Conservation (phyloP, 345 rosid species). For the Linum usitatissimum region DNA sequence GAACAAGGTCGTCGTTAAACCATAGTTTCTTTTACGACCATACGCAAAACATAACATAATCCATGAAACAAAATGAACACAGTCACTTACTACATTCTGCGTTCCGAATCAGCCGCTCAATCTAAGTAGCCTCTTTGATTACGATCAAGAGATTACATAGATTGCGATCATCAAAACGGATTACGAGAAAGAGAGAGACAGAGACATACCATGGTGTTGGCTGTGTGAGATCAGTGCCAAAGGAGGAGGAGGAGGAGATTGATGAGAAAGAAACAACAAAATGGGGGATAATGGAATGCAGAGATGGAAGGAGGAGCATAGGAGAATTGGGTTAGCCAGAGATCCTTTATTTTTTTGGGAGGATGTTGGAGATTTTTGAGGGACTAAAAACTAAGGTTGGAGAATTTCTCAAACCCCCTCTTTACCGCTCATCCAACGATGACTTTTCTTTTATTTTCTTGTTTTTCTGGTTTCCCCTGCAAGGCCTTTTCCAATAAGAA, state of each 20-base stretch:
- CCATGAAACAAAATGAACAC: too few relatives aligned
- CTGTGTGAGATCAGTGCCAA: slow-evolving; percentile 16
- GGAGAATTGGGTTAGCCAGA: slow-evolving; percentile 7
- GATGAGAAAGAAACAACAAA: slow-evolving; percentile 17
- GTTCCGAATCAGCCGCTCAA: too few relatives aligned
- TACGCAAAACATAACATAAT: not conserved
- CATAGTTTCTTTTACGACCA: too few relatives aligned
- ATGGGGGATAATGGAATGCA: slow-evolving; percentile 19
- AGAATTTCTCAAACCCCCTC: slow-evolving; percentile 18
- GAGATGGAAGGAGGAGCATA: slow-evolving; percentile 15
- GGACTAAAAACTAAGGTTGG: slow-evolving; percentile 23
- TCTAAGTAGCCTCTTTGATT: too few relatives aligned
- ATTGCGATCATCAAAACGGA: not conserved
- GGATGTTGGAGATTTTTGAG: slow-evolving; percentile 27
- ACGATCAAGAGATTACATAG: not conserved
- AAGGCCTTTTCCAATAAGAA: not conserved
- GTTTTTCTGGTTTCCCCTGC: not conserved
- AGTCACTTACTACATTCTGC: too few relatives aligned
- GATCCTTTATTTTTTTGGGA: slow-evolving; percentile 48
- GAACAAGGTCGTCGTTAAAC: too few relatives aligned
- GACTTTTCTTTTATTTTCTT: too few relatives aligned
- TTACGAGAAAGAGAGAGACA: not conserved
- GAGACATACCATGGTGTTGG: slow-evolving; percentile 44
- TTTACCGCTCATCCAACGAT: slow-evolving; percentile 13
- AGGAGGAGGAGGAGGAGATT: slow-evolving; percentile 19